Evolutionary conservation across 352 stramenopile genomes (phyloP), one percentile per base, ranked within the genome.

Genomic region (Phytophthora aleatoria): DNA sequence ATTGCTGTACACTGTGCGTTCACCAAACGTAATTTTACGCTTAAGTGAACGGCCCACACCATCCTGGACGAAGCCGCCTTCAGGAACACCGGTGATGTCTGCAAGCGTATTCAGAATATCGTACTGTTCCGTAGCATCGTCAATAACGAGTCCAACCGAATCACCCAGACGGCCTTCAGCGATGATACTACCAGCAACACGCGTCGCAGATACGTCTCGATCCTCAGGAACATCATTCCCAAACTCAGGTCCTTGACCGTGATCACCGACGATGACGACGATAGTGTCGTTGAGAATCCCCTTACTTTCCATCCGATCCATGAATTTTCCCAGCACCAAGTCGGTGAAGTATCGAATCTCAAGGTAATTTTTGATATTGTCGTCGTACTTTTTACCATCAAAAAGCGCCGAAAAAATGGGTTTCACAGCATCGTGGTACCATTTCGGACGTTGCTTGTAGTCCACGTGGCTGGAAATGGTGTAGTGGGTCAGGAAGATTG

Each of bases 321-420:
- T 57, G n/a, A 57, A 57, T 36, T 57, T 57, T 20, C 50, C 50
- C n/a, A 57, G 38, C 36, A 50, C 3, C 36, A 57, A 15, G 26
- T 57, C 50, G 24, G 50, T 57, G 28, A 57, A 57, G n/a, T 57
- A 57, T 13, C 50, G 38, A 26, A 57, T 39, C 26, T 57, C 36
- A 12, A 57, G 20, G 36, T 57, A 57, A 4, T 49, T 49, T 30
- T 57, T 49, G 15, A 57, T 57, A 5, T 57, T 35, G 10, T 48
- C 41, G 15, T 10, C 36, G 5, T 57, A 49, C 7, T 49, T 57
- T 33, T 49, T 24, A 16, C 36, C 50, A n/a, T 49, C 24, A 41
- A 39, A 57, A 2, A 57, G 35, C 1, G 38, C 36, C 20, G 35
- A 57, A 33, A 57, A 57, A 38, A 16, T 26, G 15, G 50, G 50